A percentile compares a stretch with the other conserved stretches of the same genome.
Evolutionary conservation across 768 basidiomycete genomes (phyloP).

Genomic region (Lyophyllum atratum): DNA sequence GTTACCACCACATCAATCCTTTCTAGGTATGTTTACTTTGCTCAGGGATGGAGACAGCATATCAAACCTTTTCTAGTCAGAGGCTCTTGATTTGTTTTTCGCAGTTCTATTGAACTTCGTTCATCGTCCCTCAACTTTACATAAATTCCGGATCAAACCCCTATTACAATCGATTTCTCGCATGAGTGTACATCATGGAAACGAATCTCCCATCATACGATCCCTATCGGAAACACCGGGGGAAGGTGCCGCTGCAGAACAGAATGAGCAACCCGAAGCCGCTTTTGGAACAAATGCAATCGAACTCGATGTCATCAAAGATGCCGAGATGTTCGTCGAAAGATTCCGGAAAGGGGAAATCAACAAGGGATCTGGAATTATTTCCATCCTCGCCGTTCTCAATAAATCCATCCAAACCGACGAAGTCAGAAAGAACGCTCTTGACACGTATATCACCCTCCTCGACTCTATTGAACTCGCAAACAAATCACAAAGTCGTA

Average conservation of each 20-base stretch:
- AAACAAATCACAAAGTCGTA: not conserved
- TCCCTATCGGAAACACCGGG: not conserved
- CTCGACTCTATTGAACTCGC: not conserved
- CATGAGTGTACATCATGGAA: not conserved
- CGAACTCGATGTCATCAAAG: not conserved
- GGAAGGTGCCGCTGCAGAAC: not conserved
- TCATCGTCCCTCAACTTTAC: not conserved
- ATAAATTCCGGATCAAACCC: not conserved
- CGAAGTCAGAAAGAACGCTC: not conserved
- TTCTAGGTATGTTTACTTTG: too few relatives aligned
- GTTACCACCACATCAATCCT: too few relatives aligned
- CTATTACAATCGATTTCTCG: not conserved
- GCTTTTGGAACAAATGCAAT: too few relatives aligned
- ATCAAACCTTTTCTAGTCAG: not conserved
- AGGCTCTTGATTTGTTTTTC: slow-evolving; percentile 13
- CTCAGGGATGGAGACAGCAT: too few relatives aligned
- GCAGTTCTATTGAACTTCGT: not conserved
- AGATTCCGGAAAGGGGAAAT: not conserved
- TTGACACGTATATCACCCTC: not conserved
- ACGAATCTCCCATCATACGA: not conserved
- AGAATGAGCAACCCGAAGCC: not conserved
- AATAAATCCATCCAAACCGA: not conserved
- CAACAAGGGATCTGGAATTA: not conserved
- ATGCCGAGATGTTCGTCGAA: not conserved
- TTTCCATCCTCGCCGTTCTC: not conserved